Evolutionary conservation across 164 flowering plant genomes (phyloP).

Genomic region (Aristolochia contorta): DNA sequence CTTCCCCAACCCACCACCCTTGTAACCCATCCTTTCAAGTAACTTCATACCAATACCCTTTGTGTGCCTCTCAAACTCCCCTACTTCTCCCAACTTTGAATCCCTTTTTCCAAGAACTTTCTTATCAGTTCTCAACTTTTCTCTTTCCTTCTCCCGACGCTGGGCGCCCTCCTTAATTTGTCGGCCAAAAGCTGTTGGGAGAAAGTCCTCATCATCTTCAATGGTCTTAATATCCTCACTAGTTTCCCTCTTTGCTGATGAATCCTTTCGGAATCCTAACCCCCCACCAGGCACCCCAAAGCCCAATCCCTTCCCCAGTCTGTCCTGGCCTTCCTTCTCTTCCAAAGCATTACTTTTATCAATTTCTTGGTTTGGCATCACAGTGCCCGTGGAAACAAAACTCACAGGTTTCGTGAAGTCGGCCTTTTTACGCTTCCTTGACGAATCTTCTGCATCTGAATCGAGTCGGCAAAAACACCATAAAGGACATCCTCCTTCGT

Average conservation of each 20-base stretch:
- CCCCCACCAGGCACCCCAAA: background rate
- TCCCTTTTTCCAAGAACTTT: constrained; percentile 18
- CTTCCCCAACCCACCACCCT: constrained; percentile 91
- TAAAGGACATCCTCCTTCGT: constrained; percentile 65
- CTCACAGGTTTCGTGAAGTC: constrained; percentile 77
- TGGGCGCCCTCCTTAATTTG: constrained; percentile 61
- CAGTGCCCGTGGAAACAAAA: constrained; percentile 74
- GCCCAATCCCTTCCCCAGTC: background rate
- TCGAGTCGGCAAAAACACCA: constrained; percentile 55
- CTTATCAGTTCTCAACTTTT: constrained; percentile 25
- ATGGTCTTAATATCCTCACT: constrained; percentile 11
- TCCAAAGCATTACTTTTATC: constrained; percentile 25
- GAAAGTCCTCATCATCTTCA: constrained; percentile 32
- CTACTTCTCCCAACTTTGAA: constrained; percentile 27
- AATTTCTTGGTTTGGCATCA: constrained; percentile 62
- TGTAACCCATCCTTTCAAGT: constrained; percentile 84
- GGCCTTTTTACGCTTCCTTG: constrained; percentile 32
- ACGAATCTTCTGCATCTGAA: constrained; percentile 32
- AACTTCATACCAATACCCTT: constrained; percentile 76
- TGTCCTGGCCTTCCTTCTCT: constrained; percentile 12
- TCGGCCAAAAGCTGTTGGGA: constrained; percentile 74
- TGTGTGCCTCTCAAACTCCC: constrained; percentile 63
- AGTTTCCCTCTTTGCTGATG: constrained; percentile 5
- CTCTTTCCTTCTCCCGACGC: constrained; percentile 34
- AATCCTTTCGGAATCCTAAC: constrained; percentile 10